Evolutionary conservation across 2,329 filamentous ascomycete genomes (phyloP), one percentile per base, ranked within the genome.

Genomic region (Didymellaceae sp.): DNA sequence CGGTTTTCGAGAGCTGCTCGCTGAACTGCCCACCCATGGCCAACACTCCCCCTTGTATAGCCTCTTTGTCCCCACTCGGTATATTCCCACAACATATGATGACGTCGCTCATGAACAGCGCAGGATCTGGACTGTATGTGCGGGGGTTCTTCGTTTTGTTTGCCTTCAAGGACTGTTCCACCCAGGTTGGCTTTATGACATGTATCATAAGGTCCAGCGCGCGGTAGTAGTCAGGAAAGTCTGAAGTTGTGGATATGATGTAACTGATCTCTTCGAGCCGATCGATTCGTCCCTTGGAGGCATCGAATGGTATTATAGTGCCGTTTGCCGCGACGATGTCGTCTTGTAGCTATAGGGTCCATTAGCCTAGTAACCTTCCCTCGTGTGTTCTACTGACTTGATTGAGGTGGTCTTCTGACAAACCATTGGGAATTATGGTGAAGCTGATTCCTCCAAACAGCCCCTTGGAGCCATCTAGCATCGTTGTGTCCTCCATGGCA

Each of bases 121-220:
- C 84, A 2, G 93, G 92, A 65, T 99, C 94, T 1, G 94, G 94
- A 35, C 88, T 97, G 72, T 88, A 95, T 13, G 91, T 89, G 31
- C 93, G 86, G 8, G 92, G 84, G 61, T 90, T 91, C 25, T 86
- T 86, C 45, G 88, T 80, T 68, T 88, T 92, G 49, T 80, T 80
- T 62, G 86, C 88, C 17, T 79, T 72, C 2, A 96, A 72, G 4
- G 89, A 94, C 18, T 80, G 79, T 3, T 83, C 80, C 37, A 97
- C 83, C 93, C 94, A 99, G 48, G 83, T 78, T 3, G 89, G 86
- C 58, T 86, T 92, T 21, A 97, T 86, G 1, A 97, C 89, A 9
- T 91, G 88, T 40, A 94, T 87, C 81, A 96, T 88, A 57, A 84
- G 78, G 38, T 90, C 88, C 57, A 88, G 81, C 1, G 90, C 86